A percentile compares a stretch with the other conserved stretches of the same genome.
Evolutionary conservation across 2,329 filamentous ascomycete genomes (phyloP).

Genomic region (Pestalotiopsis fici): DNA sequence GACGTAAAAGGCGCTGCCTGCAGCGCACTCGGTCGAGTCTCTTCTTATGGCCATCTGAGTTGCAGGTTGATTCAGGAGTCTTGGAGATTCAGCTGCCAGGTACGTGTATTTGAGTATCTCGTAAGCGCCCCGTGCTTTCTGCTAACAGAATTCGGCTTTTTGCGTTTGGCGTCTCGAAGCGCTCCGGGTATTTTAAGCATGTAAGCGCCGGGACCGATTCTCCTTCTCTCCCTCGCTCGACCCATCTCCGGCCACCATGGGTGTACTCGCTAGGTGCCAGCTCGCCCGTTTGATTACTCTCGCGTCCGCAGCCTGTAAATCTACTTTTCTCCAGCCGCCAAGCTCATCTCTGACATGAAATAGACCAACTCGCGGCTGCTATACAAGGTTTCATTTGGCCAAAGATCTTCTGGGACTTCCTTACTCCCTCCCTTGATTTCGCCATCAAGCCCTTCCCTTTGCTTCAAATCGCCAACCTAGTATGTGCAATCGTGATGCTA

Average conservation of each 20-base stretch:
- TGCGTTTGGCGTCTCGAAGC: no score
- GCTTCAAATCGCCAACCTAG: not conserved
- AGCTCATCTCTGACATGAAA: not conserved
- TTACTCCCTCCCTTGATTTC: not conserved
- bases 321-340: not conserved
- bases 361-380: not conserved
- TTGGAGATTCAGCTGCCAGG: not conserved
- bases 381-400: conserved; percentile 7
- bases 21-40: not conserved
- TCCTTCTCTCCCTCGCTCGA: not conserved
- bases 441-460: not conserved
- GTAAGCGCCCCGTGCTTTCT: no score
- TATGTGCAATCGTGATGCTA: not conserved
- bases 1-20: not conserved
- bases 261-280: not conserved
- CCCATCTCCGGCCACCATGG: not conserved
- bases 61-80: not conserved
- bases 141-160: no score
- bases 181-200: no score
- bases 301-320: not conserved
- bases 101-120: not conserved
- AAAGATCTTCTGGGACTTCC: conserved; percentile 3
- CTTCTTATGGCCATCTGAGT: not conserved
- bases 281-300: not conserved
- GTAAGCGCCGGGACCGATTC: not conserved